These are phyloP conservation scores for Rhynchospora tenuis DNA, from an alignment of 176 grass and related monocot species.

Conservation along the genomic window DNA sequence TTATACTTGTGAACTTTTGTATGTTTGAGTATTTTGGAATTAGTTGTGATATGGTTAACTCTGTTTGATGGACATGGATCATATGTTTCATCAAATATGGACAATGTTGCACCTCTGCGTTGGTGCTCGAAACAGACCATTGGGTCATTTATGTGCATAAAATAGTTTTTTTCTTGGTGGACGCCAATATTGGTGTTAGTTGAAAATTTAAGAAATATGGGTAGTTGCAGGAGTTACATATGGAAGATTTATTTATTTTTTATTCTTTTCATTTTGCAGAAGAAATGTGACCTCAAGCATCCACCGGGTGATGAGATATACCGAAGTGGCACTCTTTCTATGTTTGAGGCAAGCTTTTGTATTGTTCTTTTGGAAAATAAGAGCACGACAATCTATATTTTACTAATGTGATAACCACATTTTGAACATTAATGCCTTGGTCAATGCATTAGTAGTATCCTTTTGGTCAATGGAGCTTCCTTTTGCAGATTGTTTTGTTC, in stretches of 20 bases:
- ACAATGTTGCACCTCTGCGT: neutral
- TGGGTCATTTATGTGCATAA: neutral
- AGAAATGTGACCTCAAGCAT: slow-evolving; percentile 97
- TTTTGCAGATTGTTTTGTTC: neutral
- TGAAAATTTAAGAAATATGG: neutral
- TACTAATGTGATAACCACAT: neutral
- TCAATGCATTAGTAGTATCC: neutral
- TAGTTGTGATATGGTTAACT: neutral
- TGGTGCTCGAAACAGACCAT: neutral
- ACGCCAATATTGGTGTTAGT: neutral
- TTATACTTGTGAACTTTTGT: neutral
- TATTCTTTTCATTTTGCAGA: slow-evolving; percentile 48
- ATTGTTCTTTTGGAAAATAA: neutral
- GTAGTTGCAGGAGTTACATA: neutral
- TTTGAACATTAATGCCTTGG: neutral
- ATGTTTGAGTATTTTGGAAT: neutral
- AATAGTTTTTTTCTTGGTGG: neutral
- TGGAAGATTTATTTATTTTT: neutral
- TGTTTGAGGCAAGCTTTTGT: slow-evolving; percentile 78
- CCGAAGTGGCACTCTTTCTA: slow-evolving; percentile 88
- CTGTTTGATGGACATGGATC: neutral
- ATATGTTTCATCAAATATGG: neutral
- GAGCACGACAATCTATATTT: neutral
- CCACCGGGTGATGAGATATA: slow-evolving; percentile 99
- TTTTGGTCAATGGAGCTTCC: neutral